These are phyloP conservation scores for Immersiella caudata DNA, from an alignment of 495 filamentous ascomycete genomes.

Conservation along the genomic window DNA sequence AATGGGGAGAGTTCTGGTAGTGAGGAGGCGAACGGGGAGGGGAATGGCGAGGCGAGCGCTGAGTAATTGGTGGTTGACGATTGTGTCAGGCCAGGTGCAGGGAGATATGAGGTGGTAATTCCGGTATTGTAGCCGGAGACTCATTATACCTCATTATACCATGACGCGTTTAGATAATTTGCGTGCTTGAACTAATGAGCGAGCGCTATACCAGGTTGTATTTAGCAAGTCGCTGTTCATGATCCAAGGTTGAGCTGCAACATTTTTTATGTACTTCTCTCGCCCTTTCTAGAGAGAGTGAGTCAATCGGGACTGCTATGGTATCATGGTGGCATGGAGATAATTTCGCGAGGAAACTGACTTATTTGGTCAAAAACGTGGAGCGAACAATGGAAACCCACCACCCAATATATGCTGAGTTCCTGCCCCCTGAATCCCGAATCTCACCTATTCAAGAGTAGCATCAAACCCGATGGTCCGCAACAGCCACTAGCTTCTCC, in stretches of 20 bases:
- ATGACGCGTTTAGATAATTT: background rate
- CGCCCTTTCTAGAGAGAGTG: background rate
- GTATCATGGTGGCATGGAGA: too few species aligned
- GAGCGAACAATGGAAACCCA: too few species aligned
- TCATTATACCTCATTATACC: too few species aligned
- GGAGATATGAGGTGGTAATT: background rate
- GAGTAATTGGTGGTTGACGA: background rate
- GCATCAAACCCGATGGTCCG: background rate
- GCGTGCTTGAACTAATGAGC: background rate
- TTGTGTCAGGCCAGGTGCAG: background rate
- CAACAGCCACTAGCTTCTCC: background rate
- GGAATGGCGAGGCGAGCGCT: background rate
- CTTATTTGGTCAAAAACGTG: too few species aligned
- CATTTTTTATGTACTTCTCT: background rate
- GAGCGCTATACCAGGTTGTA: background rate
- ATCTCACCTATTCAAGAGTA: background rate
- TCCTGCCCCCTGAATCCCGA: too few species aligned
- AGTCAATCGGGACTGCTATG: too few species aligned
- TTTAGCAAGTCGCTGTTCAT: background rate
- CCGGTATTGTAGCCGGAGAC: too few species aligned
- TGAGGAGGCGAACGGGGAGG: background rate
- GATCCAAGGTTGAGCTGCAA: background rate
- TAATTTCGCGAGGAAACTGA: too few species aligned
- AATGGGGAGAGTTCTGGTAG: constrained; percentile 3
- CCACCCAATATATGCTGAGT: too few species aligned